Conservation (phyloP, 768 basidiomycete species). For the Chlorophyllum brunneum region DNA sequence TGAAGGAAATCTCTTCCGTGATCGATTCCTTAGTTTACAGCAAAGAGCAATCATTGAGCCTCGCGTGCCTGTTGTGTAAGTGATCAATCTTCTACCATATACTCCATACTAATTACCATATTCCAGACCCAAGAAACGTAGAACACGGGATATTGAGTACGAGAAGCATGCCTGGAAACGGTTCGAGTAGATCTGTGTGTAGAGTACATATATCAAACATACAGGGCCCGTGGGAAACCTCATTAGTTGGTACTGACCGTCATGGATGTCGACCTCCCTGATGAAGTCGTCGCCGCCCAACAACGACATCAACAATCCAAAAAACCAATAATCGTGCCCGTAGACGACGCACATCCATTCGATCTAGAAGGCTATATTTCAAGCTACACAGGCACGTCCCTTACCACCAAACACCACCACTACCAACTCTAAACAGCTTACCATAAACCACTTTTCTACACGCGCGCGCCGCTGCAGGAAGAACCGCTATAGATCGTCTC, state of each 20-base stretch:
- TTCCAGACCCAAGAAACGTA: conserved; percentile 49
- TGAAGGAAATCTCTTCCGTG: conserved; percentile 90
- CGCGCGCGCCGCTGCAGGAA: too few relatives aligned
- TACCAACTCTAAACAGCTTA: too few relatives aligned
- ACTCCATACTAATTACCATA: neutral
- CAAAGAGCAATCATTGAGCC: conserved; percentile 87
- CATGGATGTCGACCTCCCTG: conserved; percentile 42
- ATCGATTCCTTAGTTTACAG: conserved; percentile 84
- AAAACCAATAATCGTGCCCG: conserved; percentile 33
- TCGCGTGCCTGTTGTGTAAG: conserved; percentile 72
- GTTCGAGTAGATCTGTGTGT: conserved; percentile 41
- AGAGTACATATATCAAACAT: conserved; percentile 5
- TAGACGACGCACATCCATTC: conserved; percentile 83
- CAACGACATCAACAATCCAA: conserved; percentile 16
- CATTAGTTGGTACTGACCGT: conserved; percentile 9
- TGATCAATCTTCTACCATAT: neutral
- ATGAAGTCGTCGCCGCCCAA: conserved; percentile 24
- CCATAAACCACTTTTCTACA: too few relatives aligned
- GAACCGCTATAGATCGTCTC: conserved; percentile 71
- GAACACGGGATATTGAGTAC: conserved; percentile 54
- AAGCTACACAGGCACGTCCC: conserved; percentile 64
- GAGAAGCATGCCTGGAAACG: conserved; percentile 81
- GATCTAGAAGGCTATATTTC: conserved; percentile 80
- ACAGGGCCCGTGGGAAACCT: conserved; percentile 12
- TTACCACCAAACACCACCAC: neutral